Base-by-base conservation (phyloP, 2,329 filamentous ascomycete species). In the Alternaria sp. region DNA sequence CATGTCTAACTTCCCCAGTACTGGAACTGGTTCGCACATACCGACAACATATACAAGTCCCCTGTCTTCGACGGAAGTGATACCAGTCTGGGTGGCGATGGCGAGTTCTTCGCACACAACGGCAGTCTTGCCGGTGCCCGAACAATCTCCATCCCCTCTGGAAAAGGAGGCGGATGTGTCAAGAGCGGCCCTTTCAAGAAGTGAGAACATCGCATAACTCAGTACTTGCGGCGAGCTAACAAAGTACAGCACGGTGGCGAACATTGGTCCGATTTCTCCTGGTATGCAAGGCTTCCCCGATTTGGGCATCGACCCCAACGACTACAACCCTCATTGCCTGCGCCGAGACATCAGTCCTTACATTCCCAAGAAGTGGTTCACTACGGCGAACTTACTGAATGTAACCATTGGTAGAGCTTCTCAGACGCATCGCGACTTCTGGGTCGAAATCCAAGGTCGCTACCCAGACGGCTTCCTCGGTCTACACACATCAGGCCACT, bases 201-300 rank as follows among this genome's bases (percentile, higher is more conserved):
- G 50, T 60, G n/a, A 60, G 30, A 18, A 5, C 23, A 9, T 30
- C 21, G 11, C 4, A 21, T 37, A 30, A 9, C 5, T 23, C 15
- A 8, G 3, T n/a, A 1, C 11, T 28, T 12, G 1, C 33, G 2
- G n/a, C 8, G 3, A 28, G n/a, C 18, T 60, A 20, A 60, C 23
- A 23, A 6, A 12, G 5, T 10, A 21, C 43, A 56, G 58, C 37
- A 47, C 43, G 5, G 50, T 55, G 47, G 58, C 50, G n/a, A 60
- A 33, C 10, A 59, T 59, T 25, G 56, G 56, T 8, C 58, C 51
- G 9, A 49, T 60, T 15, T 60, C 58, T 12, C 51, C 51, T 23
- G 51, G 58, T 21, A 60, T 60, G 58, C 58, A 60, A 25, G 58
- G 58, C 51, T 30, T 59, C 14, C 47, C 51, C 33, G 44, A 60